Conservation (phyloP, 2,329 filamentous ascomycete species). For the Diaporthe sp. region DNA sequence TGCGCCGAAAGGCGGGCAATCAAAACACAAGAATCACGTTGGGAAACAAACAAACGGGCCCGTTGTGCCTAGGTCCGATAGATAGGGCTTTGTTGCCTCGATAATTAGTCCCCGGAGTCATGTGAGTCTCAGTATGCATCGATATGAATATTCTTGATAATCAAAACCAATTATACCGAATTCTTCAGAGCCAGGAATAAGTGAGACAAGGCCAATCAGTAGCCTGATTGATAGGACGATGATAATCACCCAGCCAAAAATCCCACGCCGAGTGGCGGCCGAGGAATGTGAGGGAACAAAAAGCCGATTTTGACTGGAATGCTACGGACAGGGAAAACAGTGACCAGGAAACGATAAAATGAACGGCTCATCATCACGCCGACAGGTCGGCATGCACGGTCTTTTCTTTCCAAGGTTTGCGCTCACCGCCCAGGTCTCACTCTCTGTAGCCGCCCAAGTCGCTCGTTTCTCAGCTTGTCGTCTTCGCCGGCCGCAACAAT, state of each 20-base stretch:
- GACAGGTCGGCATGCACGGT: not conserved
- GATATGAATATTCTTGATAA: not conserved
- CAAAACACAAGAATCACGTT: too few relatives aligned
- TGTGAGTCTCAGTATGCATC: too few relatives aligned
- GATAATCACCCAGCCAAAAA: slow-evolving; percentile 24
- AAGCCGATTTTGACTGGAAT: slow-evolving; percentile 6
- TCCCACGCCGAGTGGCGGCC: not conserved
- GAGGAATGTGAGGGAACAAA: slow-evolving; percentile 15
- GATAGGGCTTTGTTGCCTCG: not conserved
- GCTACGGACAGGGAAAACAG: slow-evolving; percentile 13
- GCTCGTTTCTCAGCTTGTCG: not conserved
- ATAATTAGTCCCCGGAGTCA: not conserved
- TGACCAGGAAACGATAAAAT: slow-evolving; percentile 14
- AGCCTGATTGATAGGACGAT: not conserved
- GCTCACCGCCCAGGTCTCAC: not conserved
- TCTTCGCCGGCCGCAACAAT: slow-evolving; percentile 9
- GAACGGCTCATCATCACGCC: slow-evolving; percentile 8
- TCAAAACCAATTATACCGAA: not conserved
- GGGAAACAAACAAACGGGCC: not conserved
- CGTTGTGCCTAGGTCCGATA: not conserved
- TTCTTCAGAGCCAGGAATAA: not conserved
- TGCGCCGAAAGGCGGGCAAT: not conserved
- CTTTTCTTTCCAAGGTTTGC: not conserved
- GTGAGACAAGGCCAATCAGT: slow-evolving; percentile 15
- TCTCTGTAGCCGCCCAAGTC: not conserved